Base-by-base conservation (phyloP, 179 eudicot species). In the Spergularia azorica region DNA sequence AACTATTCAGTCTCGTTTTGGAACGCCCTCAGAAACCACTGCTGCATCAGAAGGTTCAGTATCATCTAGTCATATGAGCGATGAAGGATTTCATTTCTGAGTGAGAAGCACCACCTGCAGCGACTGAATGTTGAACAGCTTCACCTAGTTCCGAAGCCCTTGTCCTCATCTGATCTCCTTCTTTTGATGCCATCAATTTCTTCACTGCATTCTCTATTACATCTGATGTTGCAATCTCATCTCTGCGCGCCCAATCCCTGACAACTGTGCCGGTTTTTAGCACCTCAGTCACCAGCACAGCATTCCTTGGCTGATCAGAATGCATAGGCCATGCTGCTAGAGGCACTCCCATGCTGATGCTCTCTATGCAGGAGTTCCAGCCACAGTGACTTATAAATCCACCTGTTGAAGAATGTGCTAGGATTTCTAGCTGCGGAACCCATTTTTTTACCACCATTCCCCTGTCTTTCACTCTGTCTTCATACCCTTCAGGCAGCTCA, bases 331-430 rank as follows among this genome's bases (percentile, higher is more conserved):
- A 70, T 52, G 60, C 61, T 70, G 73, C 61, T 70, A 70, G 11
- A 20, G 73, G 61, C 61, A 70, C 73, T 26, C 61, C 73, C 46
- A 54, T 70, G n/a, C 43, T 54, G 2, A 70, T 52, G 61, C 73
- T 70, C 61, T 70, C 73, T 13, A 70, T 70, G 73, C 73, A 70
- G 2, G 73, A 70, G 73, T 70, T 70, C 73, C 73, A 70, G 32
- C 73, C 73, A 52, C 61, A 70, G 15, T 70, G 73, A 43, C 73
- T 70, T 39, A 70, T 54, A 61, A 70, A 70, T 26, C 60, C 73
- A 14, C 73, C 73, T 70, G n/a, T 70, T 52, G 18, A 52, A 14
- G 73, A 26, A 70, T 70, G 73, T 51, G 73, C 59, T 0, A 70
- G 60, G 52, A 70, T 70, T 2, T 70, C 43, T 21, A 70, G 11